phyloP scores from a whole-genome alignment of 169 alveolate genomes.

The Eimeria tenella region DNA sequence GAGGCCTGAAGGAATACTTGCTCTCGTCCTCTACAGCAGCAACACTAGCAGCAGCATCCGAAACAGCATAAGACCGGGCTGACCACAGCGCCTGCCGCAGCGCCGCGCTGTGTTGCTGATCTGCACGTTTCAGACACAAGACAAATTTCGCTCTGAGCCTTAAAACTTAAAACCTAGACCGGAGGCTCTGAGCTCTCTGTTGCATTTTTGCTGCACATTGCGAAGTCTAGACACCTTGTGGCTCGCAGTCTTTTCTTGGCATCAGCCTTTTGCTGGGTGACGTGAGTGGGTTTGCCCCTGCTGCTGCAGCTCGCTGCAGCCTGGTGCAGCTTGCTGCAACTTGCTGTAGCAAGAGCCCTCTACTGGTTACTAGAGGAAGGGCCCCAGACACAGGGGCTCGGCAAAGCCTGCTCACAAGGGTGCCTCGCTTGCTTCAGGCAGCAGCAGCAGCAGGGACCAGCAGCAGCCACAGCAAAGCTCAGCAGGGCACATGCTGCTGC shows the following conservation, averaged over 20 bases:
- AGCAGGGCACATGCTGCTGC: no score
- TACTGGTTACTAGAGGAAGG: neutral
- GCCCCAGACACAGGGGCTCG: neutral
- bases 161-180: constrained; percentile 4
- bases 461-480: no score
- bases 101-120: neutral
- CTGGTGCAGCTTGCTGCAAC: constrained; percentile 25
- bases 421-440: neutral
- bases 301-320: constrained; percentile 1
- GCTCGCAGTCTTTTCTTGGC: neutral
- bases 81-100: constrained; percentile 41
- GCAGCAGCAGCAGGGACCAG: neutral
- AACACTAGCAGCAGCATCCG: neutral
- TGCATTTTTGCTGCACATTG: no score
- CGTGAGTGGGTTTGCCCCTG: neutral
- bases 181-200: neutral
- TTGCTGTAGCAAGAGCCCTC: neutral
- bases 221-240: no score
- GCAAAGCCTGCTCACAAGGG: neutral
- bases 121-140: neutral
- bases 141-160: neutral
- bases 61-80: constrained; percentile 2
- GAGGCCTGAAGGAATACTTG: constrained; percentile 47
- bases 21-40: constrained; percentile 7
- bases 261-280: neutral